These are phyloP conservation scores for Pichiaceae sp. DNA, from an alignment of 1,139 yeast genomes.

Conservation along the genomic window DNA sequence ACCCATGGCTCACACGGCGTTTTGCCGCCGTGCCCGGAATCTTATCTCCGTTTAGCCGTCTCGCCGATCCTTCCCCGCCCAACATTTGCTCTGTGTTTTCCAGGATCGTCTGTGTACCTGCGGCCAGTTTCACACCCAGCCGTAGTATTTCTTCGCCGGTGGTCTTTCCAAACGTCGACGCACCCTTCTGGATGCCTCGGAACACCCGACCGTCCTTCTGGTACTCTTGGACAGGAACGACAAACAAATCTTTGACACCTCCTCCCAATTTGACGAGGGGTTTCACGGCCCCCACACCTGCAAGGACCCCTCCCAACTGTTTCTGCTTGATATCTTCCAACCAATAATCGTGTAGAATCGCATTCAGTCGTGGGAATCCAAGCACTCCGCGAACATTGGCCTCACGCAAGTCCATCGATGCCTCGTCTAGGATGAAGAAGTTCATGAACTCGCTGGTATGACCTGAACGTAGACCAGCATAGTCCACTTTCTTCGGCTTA, in stretches of 20 bases:
- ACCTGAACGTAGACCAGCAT: conserved; percentile 77
- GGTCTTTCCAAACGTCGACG: conserved; percentile 65
- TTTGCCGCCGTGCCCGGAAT: conserved; percentile 4
- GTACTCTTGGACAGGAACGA: conserved; percentile 69
- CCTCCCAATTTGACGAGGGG: conserved; percentile 72
- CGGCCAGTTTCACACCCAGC: conserved; percentile 78
- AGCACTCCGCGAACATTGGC: conserved; percentile 65
- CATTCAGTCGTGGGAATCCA: conserved; percentile 58
- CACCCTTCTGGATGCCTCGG: conserved; percentile 70
- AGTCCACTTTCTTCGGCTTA: conserved; percentile 84
- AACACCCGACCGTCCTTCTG: conserved; percentile 62
- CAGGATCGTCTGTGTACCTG: conserved; percentile 78
- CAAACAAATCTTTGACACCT: conserved; percentile 67
- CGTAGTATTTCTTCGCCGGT: conserved; percentile 77
- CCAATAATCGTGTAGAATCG: conserved; percentile 61
- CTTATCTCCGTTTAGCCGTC: conserved; percentile 23
- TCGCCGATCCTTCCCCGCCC: conserved; percentile 56
- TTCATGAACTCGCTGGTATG: conserved; percentile 82
- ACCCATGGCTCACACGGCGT: conserved; percentile 7
- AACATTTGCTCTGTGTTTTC: conserved; percentile 73
- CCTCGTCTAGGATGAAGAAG: conserved; percentile 80
- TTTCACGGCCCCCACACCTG: conserved; percentile 78
- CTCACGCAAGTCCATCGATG: conserved; percentile 56
- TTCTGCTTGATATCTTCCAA: conserved; percentile 75
- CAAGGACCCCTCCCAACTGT: conserved; percentile 70